Evolutionary conservation across 192 early-diverging fungal species (phyloP).

Genomic region (Umbelopsis ramanniana): DNA sequence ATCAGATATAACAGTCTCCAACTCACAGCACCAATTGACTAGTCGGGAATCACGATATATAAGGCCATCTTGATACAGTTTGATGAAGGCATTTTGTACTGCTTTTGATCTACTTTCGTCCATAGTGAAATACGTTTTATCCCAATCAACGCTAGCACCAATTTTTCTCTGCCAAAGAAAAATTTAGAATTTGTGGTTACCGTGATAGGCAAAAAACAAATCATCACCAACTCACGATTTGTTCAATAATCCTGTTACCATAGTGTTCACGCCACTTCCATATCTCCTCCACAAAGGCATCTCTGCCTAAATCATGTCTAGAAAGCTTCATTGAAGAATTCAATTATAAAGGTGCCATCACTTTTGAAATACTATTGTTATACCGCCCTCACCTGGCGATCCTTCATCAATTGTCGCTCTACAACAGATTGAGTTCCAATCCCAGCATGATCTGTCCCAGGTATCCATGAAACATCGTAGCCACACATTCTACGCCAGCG

Average conservation of each 20-base stretch:
- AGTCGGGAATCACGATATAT: conserved; percentile 91
- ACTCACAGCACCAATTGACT: conserved; percentile 95
- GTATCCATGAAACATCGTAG: conserved; percentile 87
- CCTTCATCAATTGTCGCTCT: conserved; percentile 84
- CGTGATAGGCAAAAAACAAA: background rate
- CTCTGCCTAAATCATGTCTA: conserved; percentile 87
- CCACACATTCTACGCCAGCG: conserved; percentile 91
- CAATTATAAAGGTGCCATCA: background rate
- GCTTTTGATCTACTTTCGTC: conserved; percentile 73
- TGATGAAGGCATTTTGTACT: conserved; percentile 91
- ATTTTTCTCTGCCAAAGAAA: conserved; percentile 50
- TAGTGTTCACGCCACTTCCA: conserved; percentile 88
- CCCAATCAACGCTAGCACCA: conserved; percentile 91
- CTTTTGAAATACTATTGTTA: background rate
- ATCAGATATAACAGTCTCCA: conserved; percentile 96
- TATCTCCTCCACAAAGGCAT: conserved; percentile 80
- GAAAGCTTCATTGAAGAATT: conserved; percentile 43
- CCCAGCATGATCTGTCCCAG: conserved; percentile 97
- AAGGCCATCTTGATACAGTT: conserved; percentile 83
- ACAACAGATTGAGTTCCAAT: conserved; percentile 97
- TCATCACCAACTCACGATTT: conserved; percentile 53
- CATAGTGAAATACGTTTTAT: conserved; percentile 88
- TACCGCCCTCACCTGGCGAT: conserved; percentile 38
- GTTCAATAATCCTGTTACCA: conserved; percentile 80
- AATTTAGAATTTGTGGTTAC: background rate